A percentile compares a stretch with the other conserved stretches of the same genome.
phyloP scores from a whole-genome alignment of 352 stramenopile species.

The Thalassiosira pacifica region DNA sequence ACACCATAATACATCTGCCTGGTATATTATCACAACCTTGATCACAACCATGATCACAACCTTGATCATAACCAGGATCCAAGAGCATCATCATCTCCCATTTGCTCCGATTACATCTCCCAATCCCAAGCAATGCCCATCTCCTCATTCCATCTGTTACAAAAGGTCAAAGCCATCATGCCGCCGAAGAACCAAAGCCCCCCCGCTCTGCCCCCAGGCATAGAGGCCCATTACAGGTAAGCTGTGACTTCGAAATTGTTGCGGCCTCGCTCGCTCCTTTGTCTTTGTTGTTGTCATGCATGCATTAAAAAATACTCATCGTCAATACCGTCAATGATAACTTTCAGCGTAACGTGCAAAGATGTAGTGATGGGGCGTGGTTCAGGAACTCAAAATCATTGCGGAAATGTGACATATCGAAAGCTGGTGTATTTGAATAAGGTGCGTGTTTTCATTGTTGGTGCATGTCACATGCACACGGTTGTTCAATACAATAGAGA shows the following conservation, averaged over 20 bases:
- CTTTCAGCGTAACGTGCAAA: constrained; percentile 40
- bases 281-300: background rate
- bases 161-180: too few species aligned
- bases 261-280: too few species aligned
- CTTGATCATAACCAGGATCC: too few species aligned
- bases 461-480: background rate
- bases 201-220: constrained; percentile 4
- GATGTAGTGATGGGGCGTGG: constrained; percentile 61
- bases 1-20: too few species aligned
- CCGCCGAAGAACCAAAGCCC: background rate
- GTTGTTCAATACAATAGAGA: background rate
- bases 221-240: constrained; percentile 20
- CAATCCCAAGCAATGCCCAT: too few species aligned
- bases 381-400: constrained; percentile 57
- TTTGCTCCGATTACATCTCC: too few species aligned
- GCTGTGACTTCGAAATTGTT: too few species aligned
- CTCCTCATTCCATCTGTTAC: too few species aligned
- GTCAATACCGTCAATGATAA: background rate
- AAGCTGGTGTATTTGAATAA: constrained; percentile 64
- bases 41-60: too few species aligned
- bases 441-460: constrained; percentile 22
- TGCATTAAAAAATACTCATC: background rate
- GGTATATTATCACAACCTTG: too few species aligned
- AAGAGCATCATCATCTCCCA: too few species aligned
- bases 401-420: constrained; percentile 57